Evolutionary conservation across 306 rosid genomes (phyloP).

Genomic region (Crataegus laevigata): DNA sequence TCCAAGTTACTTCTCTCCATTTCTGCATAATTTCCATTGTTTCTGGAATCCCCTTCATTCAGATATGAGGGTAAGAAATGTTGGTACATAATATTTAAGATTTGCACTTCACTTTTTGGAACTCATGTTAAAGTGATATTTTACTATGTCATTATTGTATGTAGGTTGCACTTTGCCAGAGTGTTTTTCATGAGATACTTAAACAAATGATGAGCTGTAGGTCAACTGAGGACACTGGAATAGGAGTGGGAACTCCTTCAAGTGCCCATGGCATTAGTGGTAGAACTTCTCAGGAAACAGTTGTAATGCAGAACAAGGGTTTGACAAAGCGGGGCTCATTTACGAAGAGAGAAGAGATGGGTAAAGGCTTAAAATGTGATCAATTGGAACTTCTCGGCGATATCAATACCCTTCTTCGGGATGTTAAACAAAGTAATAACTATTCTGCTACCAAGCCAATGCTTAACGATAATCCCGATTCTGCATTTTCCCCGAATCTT

Average conservation of each 20-base stretch:
- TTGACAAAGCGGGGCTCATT: constrained; percentile 39
- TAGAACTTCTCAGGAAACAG: constrained; percentile 42
- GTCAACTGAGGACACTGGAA: constrained; percentile 38
- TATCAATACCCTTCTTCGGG: constrained; percentile 59
- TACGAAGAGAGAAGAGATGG: constrained; percentile 42
- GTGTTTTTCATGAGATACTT: constrained; percentile 83
- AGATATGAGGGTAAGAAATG: constrained; percentile 75
- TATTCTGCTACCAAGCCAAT: constrained; percentile 38
- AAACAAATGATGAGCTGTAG: constrained; percentile 71
- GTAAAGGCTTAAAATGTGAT: constrained; percentile 49
- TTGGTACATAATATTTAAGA: constrained; percentile 1
- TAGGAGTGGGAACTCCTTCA: constrained; percentile 23
- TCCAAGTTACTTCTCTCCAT: constrained; percentile 79
- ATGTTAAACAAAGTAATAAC: constrained; percentile 51
- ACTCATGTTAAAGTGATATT: constrained; percentile 16
- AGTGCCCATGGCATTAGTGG: constrained; percentile 22
- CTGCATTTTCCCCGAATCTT: constrained; percentile 48
- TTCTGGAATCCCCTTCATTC: constrained; percentile 88
- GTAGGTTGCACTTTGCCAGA: constrained; percentile 84
- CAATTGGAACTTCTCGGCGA: constrained; percentile 72
- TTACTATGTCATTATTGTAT: constrained; percentile 11
- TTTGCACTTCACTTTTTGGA: constrained; percentile 9
- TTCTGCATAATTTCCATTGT: constrained; percentile 86
- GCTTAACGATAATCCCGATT: constrained; percentile 33
- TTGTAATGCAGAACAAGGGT: constrained; percentile 46